Percentiles rank a stretch among this genome's conserved stretches.
These are phyloP conservation scores for Ocimum tenuiflorum DNA, from an alignment of 257 asterid genomes.

Conservation along the genomic window DNA sequence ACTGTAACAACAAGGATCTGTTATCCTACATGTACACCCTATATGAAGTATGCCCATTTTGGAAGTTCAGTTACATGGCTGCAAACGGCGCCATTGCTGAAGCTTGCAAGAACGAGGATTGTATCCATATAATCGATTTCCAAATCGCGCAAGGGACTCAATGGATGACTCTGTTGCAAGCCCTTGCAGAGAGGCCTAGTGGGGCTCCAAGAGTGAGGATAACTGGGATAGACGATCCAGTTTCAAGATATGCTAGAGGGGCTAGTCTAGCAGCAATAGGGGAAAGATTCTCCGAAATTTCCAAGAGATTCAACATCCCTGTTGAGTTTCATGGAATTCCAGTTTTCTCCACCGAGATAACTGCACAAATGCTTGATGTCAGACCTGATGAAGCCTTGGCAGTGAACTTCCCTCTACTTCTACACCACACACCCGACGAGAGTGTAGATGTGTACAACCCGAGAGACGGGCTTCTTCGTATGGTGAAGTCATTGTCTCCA, in stretches of 20 bases:
- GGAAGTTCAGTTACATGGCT: slow-evolving; percentile 89
- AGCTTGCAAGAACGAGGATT: slow-evolving; percentile 69
- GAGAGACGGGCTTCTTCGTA: slow-evolving; percentile 70
- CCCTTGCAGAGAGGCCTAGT: slow-evolving; percentile 75
- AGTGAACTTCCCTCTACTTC: slow-evolving; percentile 77
- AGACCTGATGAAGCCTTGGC: slow-evolving; percentile 73
- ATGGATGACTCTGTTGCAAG: slow-evolving; percentile 84
- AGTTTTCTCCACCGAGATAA: slow-evolving; percentile 49
- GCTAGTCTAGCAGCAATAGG: slow-evolving; percentile 48
- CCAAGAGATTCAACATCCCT: slow-evolving; percentile 58
- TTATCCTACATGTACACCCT: slow-evolving; percentile 68
- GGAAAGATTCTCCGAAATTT: slow-evolving; percentile 38
- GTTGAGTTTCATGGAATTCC: slow-evolving; percentile 74
- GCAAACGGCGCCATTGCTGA: slow-evolving; percentile 96
- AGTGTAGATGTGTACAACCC: slow-evolving; percentile 81
- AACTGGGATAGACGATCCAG: slow-evolving; percentile 84
- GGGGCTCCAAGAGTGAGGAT: slow-evolving; percentile 81
- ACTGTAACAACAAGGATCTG: slow-evolving; percentile 59
- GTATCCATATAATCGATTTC: slow-evolving; percentile 76
- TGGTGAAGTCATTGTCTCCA: slow-evolving; percentile 67
- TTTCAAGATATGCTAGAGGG: slow-evolving; percentile 67
- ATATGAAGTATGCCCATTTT: slow-evolving; percentile 69
- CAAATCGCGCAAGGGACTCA: slow-evolving; percentile 85
- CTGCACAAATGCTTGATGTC: slow-evolving; percentile 53
- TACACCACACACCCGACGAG: slow-evolving; percentile 91